Evolutionary conservation across 768 basidiomycete genomes (phyloP).

Genomic region (Phanerochaete sordida): DNA sequence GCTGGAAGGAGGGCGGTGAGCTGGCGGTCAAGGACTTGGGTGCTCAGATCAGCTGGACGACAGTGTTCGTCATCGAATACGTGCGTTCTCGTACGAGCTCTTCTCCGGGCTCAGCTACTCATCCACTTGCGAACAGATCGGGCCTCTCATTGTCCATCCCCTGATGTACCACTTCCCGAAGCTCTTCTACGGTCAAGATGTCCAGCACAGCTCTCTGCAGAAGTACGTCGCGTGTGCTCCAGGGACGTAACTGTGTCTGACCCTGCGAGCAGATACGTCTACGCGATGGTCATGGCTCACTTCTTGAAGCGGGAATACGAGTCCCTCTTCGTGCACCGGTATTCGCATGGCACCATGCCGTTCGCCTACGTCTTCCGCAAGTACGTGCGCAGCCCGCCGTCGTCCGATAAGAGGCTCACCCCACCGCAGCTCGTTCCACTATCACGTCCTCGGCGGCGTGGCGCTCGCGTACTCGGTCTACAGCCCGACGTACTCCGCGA

Average conservation of each 20-base stretch:
- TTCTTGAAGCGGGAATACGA: conserved; percentile 92
- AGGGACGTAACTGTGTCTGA: neutral
- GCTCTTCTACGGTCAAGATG: conserved; percentile 64
- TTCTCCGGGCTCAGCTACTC: neutral
- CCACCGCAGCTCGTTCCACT: conserved; percentile 73
- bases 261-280: conserved; percentile 50
- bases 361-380: conserved; percentile 83
- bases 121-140: conserved; percentile 45
- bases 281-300: conserved; percentile 76
- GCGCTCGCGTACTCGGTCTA: conserved; percentile 80
- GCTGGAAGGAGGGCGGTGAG: conserved; percentile 56
- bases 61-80: conserved; percentile 93
- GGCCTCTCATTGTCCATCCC: conserved; percentile 88
- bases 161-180: conserved; percentile 70
- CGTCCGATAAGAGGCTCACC: neutral
- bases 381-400: conserved; percentile 41
- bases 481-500: conserved; percentile 69
- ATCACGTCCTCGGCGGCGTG: conserved; percentile 79
- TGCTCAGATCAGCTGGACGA: conserved; percentile 83
- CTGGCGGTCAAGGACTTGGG: conserved; percentile 88
- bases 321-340: conserved; percentile 91
- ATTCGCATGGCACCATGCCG: conserved; percentile 96
- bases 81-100: conserved; percentile 44
- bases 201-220: conserved; percentile 76
- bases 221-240: conserved; percentile 40